phyloP scores from a whole-genome alignment of 2,329 filamentous ascomycete genomes.

The Neofusicoccum cordaticola region DNA sequence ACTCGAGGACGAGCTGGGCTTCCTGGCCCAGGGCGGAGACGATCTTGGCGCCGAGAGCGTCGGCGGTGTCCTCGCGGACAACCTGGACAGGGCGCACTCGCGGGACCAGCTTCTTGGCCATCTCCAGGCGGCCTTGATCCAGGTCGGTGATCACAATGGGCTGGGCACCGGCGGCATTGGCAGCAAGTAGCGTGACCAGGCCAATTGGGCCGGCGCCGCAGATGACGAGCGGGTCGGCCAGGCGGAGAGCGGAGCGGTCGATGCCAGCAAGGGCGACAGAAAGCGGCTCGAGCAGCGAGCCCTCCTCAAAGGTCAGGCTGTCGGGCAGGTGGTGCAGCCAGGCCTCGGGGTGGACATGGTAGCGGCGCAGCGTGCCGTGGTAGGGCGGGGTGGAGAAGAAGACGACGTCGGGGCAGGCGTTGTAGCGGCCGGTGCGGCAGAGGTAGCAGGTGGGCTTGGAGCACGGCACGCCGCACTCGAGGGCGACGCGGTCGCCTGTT shows the following conservation, averaged over 20 bases:
- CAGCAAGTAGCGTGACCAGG: slow-evolving; percentile 56
- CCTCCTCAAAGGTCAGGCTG: slow-evolving; percentile 52
- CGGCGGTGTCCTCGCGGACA: slow-evolving; percentile 23
- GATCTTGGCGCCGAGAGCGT: slow-evolving; percentile 29
- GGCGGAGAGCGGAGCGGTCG: slow-evolving; percentile 49
- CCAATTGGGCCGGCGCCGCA: slow-evolving; percentile 62
- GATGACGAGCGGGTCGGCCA: slow-evolving; percentile 51
- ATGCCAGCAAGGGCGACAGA: slow-evolving; percentile 60
- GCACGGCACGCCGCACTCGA: slow-evolving; percentile 92
- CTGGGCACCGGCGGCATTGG: slow-evolving; percentile 51
- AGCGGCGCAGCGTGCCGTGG: slow-evolving; percentile 60
- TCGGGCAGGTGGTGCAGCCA: slow-evolving; percentile 79
- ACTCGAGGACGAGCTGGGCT: slow-evolving; percentile 71
- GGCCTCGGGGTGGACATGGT: slow-evolving; percentile 79
- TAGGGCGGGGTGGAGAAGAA: slow-evolving; percentile 71
- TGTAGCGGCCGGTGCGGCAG: slow-evolving; percentile 58
- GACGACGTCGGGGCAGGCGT: slow-evolving; percentile 58
- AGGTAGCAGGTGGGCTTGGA: slow-evolving; percentile 59
- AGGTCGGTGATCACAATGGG: slow-evolving; percentile 61
- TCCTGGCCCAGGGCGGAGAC: slow-evolving; percentile 36
- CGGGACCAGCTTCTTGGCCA: slow-evolving; percentile 50
- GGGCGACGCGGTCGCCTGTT: slow-evolving; percentile 77
- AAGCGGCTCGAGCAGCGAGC: slow-evolving; percentile 59
- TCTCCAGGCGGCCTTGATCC: slow-evolving; percentile 51
- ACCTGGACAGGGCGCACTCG: slow-evolving; percentile 39